A percentile compares a stretch with the other conserved stretches of the same genome.
These are phyloP conservation scores for Petunia secreta DNA, from an alignment of 257 asterid genomes.

Conservation along the genomic window DNA sequence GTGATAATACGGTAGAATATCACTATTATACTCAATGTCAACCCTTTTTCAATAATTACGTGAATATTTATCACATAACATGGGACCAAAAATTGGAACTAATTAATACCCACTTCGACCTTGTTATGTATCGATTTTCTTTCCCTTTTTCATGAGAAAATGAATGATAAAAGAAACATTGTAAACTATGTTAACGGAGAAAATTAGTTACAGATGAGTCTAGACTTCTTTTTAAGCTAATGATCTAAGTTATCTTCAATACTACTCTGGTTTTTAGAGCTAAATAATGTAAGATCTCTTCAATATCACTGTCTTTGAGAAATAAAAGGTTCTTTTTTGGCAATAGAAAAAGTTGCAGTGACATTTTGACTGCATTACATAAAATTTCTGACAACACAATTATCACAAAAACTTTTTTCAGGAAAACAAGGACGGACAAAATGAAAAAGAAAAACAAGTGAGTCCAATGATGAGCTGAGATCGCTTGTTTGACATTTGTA, in stretches of 20 bases:
- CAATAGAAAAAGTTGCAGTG: background rate
- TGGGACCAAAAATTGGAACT: background rate
- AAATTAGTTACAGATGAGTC: background rate
- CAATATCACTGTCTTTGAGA: background rate
- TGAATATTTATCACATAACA: background rate
- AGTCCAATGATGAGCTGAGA: background rate
- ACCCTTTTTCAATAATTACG: slow-evolving; percentile 12
- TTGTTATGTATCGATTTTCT: background rate
- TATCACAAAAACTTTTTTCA: slow-evolving; percentile 19
- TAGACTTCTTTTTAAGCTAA: background rate
- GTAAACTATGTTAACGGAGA: background rate
- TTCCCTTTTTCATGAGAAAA: background rate
- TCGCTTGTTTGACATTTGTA: background rate
- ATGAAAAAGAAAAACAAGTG: background rate
- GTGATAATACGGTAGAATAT: slow-evolving; percentile 23
- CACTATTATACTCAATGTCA: slow-evolving; percentile 26
- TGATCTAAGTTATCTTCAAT: no score
- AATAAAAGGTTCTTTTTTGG: background rate
- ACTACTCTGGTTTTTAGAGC: no score
- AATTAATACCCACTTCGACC: background rate
- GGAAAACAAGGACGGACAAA: background rate
- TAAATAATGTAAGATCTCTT: no score
- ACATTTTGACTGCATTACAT: background rate
- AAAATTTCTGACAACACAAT: background rate
- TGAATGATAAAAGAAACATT: background rate